Conservation (phyloP, 805 yeast species). For the Millerago galiae region DNA sequence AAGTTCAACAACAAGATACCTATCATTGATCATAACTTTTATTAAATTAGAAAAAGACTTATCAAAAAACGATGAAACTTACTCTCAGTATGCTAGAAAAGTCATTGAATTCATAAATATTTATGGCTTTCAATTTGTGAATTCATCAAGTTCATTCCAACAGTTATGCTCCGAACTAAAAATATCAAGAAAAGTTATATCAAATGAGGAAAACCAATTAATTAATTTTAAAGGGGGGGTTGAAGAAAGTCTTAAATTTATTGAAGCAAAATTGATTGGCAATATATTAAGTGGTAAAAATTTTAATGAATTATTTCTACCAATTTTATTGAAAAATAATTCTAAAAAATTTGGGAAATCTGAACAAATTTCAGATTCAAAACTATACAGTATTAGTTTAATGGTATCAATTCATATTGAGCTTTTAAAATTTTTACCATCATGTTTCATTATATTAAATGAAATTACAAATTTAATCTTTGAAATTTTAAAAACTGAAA, state of each 20-base stretch:
- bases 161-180: conserved; percentile 8
- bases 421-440: conserved; percentile 5
- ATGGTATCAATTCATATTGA: conserved; percentile 16
- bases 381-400: conserved; percentile 15
- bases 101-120: conserved; percentile 14
- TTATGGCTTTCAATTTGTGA: conserved; percentile 13
- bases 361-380: conserved; percentile 12
- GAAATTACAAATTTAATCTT: conserved; percentile 10
- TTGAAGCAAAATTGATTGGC: conserved; percentile 12
- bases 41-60: conserved; percentile 13
- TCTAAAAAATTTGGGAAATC: conserved; percentile 5
- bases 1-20: conserved; percentile 8
- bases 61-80: conserved; percentile 2
- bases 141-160: conserved; percentile 10
- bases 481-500: conserved; percentile 9
- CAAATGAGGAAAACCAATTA: conserved; percentile 6
- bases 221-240: conserved; percentile 13
- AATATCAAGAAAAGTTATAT: conserved; percentile 6
- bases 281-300: background rate
- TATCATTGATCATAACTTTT: conserved; percentile 13
- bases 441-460: conserved; percentile 15
- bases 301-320: conserved; percentile 6
- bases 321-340: conserved; percentile 3
- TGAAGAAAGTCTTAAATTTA: conserved; percentile 10
- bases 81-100: conserved; percentile 11